Evolutionary conservation across 164 flowering plant genomes (phyloP), one percentile per base, ranked within the genome.

Genomic region (Euptelea pleiosperma): DNA sequence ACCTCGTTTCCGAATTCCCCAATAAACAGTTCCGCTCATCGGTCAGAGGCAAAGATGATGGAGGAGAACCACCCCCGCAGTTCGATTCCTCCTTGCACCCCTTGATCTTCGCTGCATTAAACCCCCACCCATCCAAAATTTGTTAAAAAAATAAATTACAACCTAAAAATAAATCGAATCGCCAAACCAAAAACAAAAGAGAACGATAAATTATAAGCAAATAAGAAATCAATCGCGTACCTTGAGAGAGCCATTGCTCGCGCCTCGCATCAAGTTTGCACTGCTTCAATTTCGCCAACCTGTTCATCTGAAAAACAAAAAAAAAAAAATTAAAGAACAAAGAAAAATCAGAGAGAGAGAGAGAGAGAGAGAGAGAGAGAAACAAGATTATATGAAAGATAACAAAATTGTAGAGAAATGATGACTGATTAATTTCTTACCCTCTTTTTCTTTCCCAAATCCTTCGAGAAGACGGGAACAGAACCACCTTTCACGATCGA

Each of bases 201-300:
- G 36, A 34, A 49, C 25, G 8, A 37, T n/a, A 29, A 10, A 31
- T 3, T 12, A 8, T 16, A 25, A 37, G 14, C 18, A 33, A 44
- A 43, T 30, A 19, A 30, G 33, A n/a, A 12, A 59, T 22, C 28
- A 9, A 36, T 18, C 24, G 2, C 64, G 41, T 47, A 80, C 89
- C 89, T 72, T 86, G 82, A 53, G 65, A 62, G 30, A 62, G 52
- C 65, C 89, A 87, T 74, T 85, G 95, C 63, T 83, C 90, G 7
- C 96, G 80, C 34, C 90, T 84, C 29, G 82, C 90, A 61, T 83
- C 91, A 6, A 85, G 83, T 78, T 87, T 87, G 76, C 74, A 69
- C 79, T 84, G 96, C 81, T 84, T 88, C 81, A 85, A 68, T 78
- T 88, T 85, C 19, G 92, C 88, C 25, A 82, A 62, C 74, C 90